Evolutionary conservation across 495 filamentous ascomycete genomes (phyloP), one percentile per base, ranked within the genome.

Genomic region (Letharia columbiana): DNA sequence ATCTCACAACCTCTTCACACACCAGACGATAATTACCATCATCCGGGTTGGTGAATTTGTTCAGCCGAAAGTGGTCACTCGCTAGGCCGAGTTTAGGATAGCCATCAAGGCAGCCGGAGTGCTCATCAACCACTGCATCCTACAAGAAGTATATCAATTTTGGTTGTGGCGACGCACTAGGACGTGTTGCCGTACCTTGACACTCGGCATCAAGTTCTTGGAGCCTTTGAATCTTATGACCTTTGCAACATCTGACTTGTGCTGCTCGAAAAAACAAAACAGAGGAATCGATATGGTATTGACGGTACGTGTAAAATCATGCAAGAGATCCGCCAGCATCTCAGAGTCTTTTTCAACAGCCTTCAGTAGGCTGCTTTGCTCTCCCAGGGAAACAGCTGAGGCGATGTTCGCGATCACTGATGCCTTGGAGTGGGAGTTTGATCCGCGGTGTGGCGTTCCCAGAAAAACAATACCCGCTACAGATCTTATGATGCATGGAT

Each of bases 181-280:
- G 23, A 28, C 23, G 23, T 28, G 23, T 28, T 28, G 23, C 23
- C 23, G 18, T 35, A 39, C 33, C 35, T 40, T 20, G 28, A n/a
- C 7, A 39, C 33, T n/a, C 9, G 57, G 57, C 57, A 60, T 39
- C 3, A 39, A 6, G 12, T 18, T 60, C 44, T 47, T 47, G 44
- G 44, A 47, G 13, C 44, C 44, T 20, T 47, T 41, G n/a, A 33
- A 44, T 31, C 28, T 35, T 8, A 62, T 13, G 11, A 49, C 60
- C 13, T 33, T 41, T 17, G 20, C 60, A 49, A 62, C 45, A 17
- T 62, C 20, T 4, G 60, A 44, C 17, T 45, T 62, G 40, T 62
- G 60, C 45, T 62, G 60, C 23, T 49, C 60, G 23, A 47, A 62
- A 20, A 62, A 62, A 45, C 60, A 62, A 18, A 33, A 35, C 10